phyloP scores from a whole-genome alignment of 1,284 basidiomycete species.

The Trametes versicolor region DNA sequence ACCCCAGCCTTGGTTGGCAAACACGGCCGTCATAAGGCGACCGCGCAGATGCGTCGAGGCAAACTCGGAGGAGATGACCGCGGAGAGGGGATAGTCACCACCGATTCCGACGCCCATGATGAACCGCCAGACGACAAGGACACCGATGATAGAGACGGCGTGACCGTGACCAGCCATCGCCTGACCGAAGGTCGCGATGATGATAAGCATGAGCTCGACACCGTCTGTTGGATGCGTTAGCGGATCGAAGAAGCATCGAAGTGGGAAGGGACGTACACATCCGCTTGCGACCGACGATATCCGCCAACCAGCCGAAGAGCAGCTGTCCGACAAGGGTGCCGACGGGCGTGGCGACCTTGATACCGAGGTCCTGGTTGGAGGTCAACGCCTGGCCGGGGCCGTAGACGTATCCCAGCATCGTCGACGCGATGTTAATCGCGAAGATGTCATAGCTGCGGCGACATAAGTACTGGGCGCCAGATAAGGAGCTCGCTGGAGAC shows the following conservation, averaged over 20 bases:
- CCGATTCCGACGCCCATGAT: slow-evolving; percentile 61
- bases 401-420: slow-evolving; percentile 84
- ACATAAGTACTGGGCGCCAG: background rate
- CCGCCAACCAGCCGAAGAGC: slow-evolving; percentile 65
- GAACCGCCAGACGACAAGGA: slow-evolving; percentile 66
- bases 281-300: slow-evolving; percentile 62
- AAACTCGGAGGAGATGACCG: slow-evolving; percentile 68
- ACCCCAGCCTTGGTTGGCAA: slow-evolving; percentile 66
- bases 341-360: slow-evolving; percentile 81
- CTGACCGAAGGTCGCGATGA: slow-evolving; percentile 59
- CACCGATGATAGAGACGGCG: slow-evolving; percentile 65
- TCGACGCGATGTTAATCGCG: slow-evolving; percentile 79
- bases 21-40: slow-evolving; percentile 65
- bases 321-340: slow-evolving; percentile 71
- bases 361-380: slow-evolving; percentile 72
- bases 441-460: slow-evolving; percentile 71
- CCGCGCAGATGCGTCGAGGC: slow-evolving; percentile 66
- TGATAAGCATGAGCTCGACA: slow-evolving; percentile 66
- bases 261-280: slow-evolving; percentile 48
- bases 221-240: slow-evolving; percentile 57
- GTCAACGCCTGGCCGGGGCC: slow-evolving; percentile 56
- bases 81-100: slow-evolving; percentile 63
- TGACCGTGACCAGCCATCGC: slow-evolving; percentile 60
- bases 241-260: slow-evolving; percentile 14
- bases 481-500: background rate